These are phyloP conservation scores for Nemania abortiva DNA, from an alignment of 2,329 filamentous ascomycete genomes.

Conservation along the genomic window DNA sequence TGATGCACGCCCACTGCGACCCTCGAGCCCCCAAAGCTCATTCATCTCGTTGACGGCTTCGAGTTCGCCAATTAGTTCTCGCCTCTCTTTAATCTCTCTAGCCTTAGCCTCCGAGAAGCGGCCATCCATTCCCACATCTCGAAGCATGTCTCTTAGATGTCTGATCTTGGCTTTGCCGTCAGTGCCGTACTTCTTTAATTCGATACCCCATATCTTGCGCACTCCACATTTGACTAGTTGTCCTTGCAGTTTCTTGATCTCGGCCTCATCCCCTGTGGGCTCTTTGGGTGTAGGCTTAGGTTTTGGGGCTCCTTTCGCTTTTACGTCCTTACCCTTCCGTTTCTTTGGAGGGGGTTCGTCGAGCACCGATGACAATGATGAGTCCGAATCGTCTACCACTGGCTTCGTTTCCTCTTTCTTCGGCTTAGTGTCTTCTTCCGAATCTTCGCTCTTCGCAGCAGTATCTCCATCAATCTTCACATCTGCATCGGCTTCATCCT, in stretches of 20 bases:
- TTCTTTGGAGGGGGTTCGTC: constrained; percentile 75
- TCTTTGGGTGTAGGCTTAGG: constrained; percentile 56
- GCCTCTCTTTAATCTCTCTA: constrained; percentile 84
- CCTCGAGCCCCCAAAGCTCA: constrained; percentile 76
- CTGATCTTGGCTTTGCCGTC: constrained; percentile 83
- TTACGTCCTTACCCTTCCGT: constrained; percentile 62
- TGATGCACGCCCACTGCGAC: constrained; percentile 55
- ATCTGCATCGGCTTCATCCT: constrained; percentile 29
- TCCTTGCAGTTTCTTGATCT: constrained; percentile 89
- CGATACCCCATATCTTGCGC: constrained; percentile 89
- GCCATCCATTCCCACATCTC: constrained; percentile 87
- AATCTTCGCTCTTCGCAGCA: constrained; percentile 50
- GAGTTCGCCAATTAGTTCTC: constrained; percentile 86
- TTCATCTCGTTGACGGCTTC: constrained; percentile 87
- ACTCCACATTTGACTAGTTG: constrained; percentile 92
- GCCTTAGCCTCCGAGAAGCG: constrained; percentile 89
- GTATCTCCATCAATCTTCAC: constrained; percentile 29
- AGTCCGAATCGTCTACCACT: constrained; percentile 46
- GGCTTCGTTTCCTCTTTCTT: constrained; percentile 50
- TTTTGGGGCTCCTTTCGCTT: constrained; percentile 35
- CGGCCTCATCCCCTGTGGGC: constrained; percentile 73
- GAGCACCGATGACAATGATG: constrained; percentile 78
- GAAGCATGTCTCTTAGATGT: constrained; percentile 82
- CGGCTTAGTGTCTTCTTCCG: constrained; percentile 55
- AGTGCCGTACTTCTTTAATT: constrained; percentile 79